Evolutionary conservation across 192 early-diverging fungal species (phyloP).

Genomic region (Podila minutissima): DNA sequence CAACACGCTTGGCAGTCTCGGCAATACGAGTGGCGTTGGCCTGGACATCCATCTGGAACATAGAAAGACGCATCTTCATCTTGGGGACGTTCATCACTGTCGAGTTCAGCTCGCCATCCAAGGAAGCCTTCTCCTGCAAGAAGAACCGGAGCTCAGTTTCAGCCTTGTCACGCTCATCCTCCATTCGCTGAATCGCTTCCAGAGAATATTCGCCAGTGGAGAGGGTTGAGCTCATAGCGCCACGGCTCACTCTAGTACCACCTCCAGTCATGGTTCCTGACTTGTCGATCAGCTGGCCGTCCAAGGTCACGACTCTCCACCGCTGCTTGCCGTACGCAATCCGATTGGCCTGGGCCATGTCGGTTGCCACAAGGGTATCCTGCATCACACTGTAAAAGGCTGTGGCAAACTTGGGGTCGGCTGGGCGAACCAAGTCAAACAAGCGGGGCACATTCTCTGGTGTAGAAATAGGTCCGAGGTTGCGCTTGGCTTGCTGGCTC

Average conservation of each 20-base stretch:
- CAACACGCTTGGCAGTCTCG: conserved; percentile 75
- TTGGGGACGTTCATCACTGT: conserved; percentile 64
- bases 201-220: conserved; percentile 62
- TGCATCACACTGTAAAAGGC: conserved; percentile 89
- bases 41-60: conserved; percentile 78
- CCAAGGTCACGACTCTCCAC: conserved; percentile 94
- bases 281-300: conserved; percentile 90
- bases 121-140: conserved; percentile 43
- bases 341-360: conserved; percentile 85
- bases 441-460: conserved; percentile 86
- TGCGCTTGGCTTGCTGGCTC: conserved; percentile 71
- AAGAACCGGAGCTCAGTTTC: conserved; percentile 66
- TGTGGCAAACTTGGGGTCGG: conserved; percentile 74
- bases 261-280: conserved; percentile 96
- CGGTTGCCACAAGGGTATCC: conserved; percentile 88
- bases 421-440: conserved; percentile 88
- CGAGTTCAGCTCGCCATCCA: conserved; percentile 58
- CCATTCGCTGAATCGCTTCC: conserved; percentile 64
- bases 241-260: conserved; percentile 75
- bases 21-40: conserved; percentile 70
- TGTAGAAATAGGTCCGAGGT: conserved; percentile 64
- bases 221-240: conserved; percentile 90
- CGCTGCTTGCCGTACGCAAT: conserved; percentile 87
- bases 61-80: conserved; percentile 70
- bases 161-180: conserved; percentile 65